A percentile compares a stretch with the other conserved stretches of the same genome.
Evolutionary conservation across 148 eudicot genomes (phyloP).

Genomic region (Chenopodium suecicum): DNA sequence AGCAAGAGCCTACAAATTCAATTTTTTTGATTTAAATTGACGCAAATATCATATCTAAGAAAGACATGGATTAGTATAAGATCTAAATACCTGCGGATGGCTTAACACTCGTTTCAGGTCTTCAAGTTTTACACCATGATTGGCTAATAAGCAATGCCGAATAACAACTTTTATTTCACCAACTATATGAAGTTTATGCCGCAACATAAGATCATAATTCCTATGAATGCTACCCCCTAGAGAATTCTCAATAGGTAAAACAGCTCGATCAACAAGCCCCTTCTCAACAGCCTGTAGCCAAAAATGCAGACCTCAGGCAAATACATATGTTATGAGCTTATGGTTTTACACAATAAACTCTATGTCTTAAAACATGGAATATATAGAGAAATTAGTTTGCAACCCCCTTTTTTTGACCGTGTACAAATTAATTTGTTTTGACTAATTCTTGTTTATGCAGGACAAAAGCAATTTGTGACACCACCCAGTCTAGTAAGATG

Average conservation of each 20-base stretch:
- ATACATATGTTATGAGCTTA: neutral
- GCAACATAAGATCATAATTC: constrained; percentile 80
- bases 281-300: constrained; percentile 63
- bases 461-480: too few species aligned
- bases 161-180: constrained; percentile 85
- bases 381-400: neutral
- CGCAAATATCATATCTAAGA: neutral
- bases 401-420: neutral
- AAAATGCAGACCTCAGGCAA: neutral
- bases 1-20: constrained; percentile 63
- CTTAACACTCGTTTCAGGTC: constrained; percentile 75
- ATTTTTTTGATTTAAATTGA: neutral
- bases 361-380: neutral
- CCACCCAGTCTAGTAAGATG: too few species aligned
- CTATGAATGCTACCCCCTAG: constrained; percentile 93
- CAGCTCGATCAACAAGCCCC: constrained; percentile 87
- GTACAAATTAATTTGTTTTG: too few species aligned
- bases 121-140: constrained; percentile 62
- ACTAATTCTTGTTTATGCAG: too few species aligned
- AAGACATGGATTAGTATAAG: neutral
- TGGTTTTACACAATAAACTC: too few species aligned
- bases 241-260: constrained; percentile 88
- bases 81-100: constrained; percentile 74
- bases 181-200: constrained; percentile 76
- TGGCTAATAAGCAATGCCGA: constrained; percentile 80